Evolutionary conservation across 805 yeast species (phyloP), one percentile per base, ranked within the genome.

Genomic region (Pichia cephalocereana): DNA sequence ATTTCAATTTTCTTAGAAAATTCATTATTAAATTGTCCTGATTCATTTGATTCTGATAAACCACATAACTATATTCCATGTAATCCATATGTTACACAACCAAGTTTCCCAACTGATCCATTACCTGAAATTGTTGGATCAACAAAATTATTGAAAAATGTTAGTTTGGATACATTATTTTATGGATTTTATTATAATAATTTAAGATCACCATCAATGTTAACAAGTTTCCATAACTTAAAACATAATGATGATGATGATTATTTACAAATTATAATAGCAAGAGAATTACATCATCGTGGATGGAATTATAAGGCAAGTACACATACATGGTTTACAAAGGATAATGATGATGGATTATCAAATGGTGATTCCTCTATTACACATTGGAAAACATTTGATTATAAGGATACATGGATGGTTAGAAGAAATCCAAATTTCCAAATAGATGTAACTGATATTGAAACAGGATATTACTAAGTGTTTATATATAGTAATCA

Each of bases 101-200:
- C 85, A 23, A 86, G 83, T 65, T 93, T 87, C 67, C 99, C 99
- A 2, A 87, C 82, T 61, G 93, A 85, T 52, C 90, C 90, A 32
- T 72, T 81, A 65, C 78, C 79, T 49, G 86, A 80, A 60, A 67
- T 72, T n/a, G 69, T 77, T 47, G 83, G 80, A 45, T 79, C 82
- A 53, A 72, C 80, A 15, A 70, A 72, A 46, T 65, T 85, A 40
- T 72, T 86, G 66, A 70, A 76, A 28, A 87, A 83, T 57, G 77
- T 91, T 58, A 95, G 88, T 59, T 71, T 81, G 32, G 96, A 89
- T 60, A 91, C 98, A 2, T 67, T 93, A 55, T 90, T 91, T 56
- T 93, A 86, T 71, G 85, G 91, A 45, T 93, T 93, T 67, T 93
- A 93, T 69, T 93, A 89, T 65, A 77, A 82, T 55, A 38, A 59